A percentile compares a stretch with the other conserved stretches of the same genome.
Conservation (phyloP, 2,329 filamentous ascomycete genomes). For the Fonsecaea pugnacius region DNA sequence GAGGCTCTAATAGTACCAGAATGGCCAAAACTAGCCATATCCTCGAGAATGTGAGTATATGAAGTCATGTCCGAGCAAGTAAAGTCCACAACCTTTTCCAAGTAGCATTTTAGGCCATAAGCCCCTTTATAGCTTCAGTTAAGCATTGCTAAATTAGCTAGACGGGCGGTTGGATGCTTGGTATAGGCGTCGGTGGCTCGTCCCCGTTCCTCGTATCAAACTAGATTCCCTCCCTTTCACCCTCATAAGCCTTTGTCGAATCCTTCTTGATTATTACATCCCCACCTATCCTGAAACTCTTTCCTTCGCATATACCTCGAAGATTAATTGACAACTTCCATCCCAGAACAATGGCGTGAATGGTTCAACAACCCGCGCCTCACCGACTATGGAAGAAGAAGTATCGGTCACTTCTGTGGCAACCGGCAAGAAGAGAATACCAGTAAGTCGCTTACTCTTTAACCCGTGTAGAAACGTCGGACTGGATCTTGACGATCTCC, state of each 20-base stretch:
- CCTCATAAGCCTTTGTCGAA: no score
- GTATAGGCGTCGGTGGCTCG: background rate
- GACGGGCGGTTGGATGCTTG: background rate
- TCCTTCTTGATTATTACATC: background rate
- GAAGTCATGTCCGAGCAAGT: no score
- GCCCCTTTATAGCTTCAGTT: background rate
- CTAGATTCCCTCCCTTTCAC: no score
- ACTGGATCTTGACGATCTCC: background rate
- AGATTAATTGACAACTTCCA: background rate
- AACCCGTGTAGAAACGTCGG: background rate
- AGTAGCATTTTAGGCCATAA: background rate
- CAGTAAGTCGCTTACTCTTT: slow-evolving; percentile 37
- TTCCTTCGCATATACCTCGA: background rate
- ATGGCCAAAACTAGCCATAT: background rate
- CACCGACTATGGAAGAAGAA: background rate
- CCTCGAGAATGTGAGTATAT: background rate
- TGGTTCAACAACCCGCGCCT: background rate
- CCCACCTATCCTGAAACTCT: background rate
- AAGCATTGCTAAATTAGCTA: background rate
- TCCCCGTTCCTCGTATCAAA: no score
- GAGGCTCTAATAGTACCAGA: background rate
- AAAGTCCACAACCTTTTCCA: no score
- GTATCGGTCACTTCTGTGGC: background rate
- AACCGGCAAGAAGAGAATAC: slow-evolving; percentile 44
- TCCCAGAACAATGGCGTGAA: background rate